Evolutionary conservation across 129 eudicot genomes (phyloP).

Genomic region (Chrysanthemum makinoi): DNA sequence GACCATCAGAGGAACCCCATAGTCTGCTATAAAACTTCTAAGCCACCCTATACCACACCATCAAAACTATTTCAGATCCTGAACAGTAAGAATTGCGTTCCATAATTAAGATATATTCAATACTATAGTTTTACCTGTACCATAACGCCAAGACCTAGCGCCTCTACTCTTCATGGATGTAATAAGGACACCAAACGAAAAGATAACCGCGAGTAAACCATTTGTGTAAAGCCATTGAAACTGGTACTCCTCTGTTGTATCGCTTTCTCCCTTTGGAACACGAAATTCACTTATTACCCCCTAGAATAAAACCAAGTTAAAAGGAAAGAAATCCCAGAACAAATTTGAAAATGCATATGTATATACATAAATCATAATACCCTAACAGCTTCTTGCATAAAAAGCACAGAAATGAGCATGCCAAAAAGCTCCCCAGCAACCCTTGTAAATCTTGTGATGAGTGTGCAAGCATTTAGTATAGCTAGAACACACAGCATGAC

Average conservation of each 20-base stretch:
- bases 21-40: constrained; percentile 77
- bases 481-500: constrained; percentile 70
- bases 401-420: constrained; percentile 89
- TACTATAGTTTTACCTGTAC: constrained; percentile 45
- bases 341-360: neutral
- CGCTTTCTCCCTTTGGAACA: constrained; percentile 49
- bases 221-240: constrained; percentile 74
- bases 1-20: constrained; percentile 90
- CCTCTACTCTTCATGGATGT: constrained; percentile 62
- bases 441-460: constrained; percentile 83
- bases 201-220: constrained; percentile 66
- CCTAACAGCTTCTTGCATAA: constrained; percentile 86
- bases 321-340: neutral
- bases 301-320: constrained; percentile 32
- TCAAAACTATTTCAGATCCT: constrained; percentile 6
- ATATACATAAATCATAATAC: constrained; percentile 36
- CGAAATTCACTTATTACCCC: constrained; percentile 78
- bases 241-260: constrained; percentile 34
- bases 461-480: constrained; percentile 74
- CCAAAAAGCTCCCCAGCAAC: constrained; percentile 95
- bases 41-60: constrained; percentile 54
- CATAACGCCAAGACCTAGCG: constrained; percentile 89
- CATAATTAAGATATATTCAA: neutral
- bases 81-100: neutral
- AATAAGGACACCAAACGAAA: constrained; percentile 63